These are phyloP conservation scores for Aspergillus sp. DNA, from an alignment of 2,329 filamentous ascomycete species.

Conservation along the genomic window DNA sequence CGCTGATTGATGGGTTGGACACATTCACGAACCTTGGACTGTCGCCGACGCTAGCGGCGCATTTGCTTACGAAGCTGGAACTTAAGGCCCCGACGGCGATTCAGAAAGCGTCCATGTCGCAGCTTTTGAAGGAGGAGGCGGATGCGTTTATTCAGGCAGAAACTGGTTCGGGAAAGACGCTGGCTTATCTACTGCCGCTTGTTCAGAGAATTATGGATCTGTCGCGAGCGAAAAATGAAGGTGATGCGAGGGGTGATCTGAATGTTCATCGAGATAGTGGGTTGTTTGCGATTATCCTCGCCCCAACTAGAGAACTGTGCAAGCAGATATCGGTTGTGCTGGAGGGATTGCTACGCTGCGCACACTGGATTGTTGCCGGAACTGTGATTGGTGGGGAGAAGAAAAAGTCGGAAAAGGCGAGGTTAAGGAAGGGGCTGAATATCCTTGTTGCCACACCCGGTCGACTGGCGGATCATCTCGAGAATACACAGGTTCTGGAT, in stretches of 20 bases:
- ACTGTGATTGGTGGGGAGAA: slow-evolving; percentile 74
- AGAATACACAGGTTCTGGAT: slow-evolving; percentile 86
- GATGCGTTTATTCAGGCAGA: slow-evolving; percentile 97
- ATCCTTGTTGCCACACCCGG: slow-evolving; percentile 95
- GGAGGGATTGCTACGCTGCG: slow-evolving; percentile 80
- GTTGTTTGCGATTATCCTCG: slow-evolving; percentile 89
- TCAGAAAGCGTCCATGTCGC: slow-evolving; percentile 82
- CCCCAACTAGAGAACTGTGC: slow-evolving; percentile 89
- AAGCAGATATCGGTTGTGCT: slow-evolving; percentile 90
- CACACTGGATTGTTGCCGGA: slow-evolving; percentile 90
- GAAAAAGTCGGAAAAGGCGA: slow-evolving; percentile 84
- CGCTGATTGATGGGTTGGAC: slow-evolving; percentile 76
- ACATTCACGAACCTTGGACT: slow-evolving; percentile 86
- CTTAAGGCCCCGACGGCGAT: slow-evolving; percentile 92
- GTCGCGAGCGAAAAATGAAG: slow-evolving; percentile 44
- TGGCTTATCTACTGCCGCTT: slow-evolving; percentile 92
- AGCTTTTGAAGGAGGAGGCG: slow-evolving; percentile 74
- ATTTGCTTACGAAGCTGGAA: slow-evolving; percentile 80
- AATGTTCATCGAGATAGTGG: slow-evolving; percentile 80
- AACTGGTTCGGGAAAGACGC: slow-evolving; percentile 94
- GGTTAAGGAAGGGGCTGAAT: slow-evolving; percentile 89
- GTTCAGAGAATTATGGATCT: slow-evolving; percentile 83
- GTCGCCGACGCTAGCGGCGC: slow-evolving; percentile 74
- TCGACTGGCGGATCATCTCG: slow-evolving; percentile 83
- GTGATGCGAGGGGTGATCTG: slow-evolving; percentile 42